A percentile compares a stretch with the other conserved stretches of the same genome.
These are phyloP conservation scores for Didymella pinodella DNA, from an alignment of 2,329 filamentous ascomycete species.

Conservation along the genomic window DNA sequence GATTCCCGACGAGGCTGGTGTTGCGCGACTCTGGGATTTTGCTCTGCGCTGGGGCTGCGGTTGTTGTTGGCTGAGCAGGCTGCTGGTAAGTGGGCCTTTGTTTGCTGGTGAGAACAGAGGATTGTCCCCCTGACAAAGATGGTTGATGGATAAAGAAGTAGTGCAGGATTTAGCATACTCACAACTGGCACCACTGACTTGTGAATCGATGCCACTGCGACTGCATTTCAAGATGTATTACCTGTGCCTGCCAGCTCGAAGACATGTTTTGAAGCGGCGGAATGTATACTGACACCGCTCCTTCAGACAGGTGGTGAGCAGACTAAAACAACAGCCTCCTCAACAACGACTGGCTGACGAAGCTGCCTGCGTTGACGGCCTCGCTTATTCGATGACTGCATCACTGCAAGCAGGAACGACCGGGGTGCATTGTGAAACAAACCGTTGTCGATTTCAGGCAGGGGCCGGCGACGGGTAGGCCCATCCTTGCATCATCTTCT, in stretches of 20 bases:
- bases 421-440: constrained; percentile 38
- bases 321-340: constrained; percentile 11
- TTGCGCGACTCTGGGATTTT: neutral
- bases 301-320: neutral
- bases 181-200: neutral
- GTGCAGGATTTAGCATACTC: neutral
- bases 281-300: neutral
- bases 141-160: neutral
- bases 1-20: constrained; percentile 6
- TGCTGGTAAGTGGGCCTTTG: neutral
- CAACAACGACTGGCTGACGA: constrained; percentile 19
- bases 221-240: neutral
- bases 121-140: constrained; percentile 5
- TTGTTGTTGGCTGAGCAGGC: neutral
- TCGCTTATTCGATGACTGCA: constrained; percentile 18
- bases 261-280: constrained; percentile 9
- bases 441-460: constrained; percentile 29
- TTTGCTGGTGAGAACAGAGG: neutral
- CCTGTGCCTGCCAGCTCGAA: neutral
- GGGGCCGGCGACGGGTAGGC: constrained; percentile 26
- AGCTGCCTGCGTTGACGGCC: constrained; percentile 12
- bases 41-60: neutral
- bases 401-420: constrained; percentile 23
- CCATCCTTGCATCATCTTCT: constrained; percentile 31
- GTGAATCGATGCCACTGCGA: neutral